Evolutionary conservation across 352 stramenopile species (phyloP).

Genomic region (Halophytophthora batemanensis): DNA sequence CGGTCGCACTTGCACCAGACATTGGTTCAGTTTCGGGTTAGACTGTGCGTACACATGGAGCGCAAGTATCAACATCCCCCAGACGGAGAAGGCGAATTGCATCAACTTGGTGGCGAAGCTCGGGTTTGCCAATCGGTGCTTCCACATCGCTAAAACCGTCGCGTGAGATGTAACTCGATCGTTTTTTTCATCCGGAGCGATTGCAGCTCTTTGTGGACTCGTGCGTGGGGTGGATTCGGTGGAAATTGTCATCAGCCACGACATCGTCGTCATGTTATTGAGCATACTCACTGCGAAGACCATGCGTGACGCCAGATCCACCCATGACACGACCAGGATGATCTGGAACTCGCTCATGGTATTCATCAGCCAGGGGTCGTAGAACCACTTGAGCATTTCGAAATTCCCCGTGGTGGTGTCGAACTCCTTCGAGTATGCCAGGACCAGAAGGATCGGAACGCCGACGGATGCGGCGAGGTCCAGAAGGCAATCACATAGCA

Average conservation of each 20-base stretch:
- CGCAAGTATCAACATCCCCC: constrained; percentile 26
- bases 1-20: constrained; percentile 31
- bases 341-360: constrained; percentile 47
- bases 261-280: constrained; percentile 30
- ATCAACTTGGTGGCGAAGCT: constrained; percentile 13
- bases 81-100: constrained; percentile 19
- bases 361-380: constrained; percentile 37
- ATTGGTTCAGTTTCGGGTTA: constrained; percentile 12
- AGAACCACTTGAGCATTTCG: constrained; percentile 34
- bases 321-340: constrained; percentile 30
- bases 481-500: constrained; percentile 35
- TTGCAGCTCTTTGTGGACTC: too few species aligned
- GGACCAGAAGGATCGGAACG: constrained; percentile 21
- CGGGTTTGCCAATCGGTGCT: constrained; percentile 6
- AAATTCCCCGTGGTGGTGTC: constrained; percentile 15
- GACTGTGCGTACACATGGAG: constrained; percentile 23
- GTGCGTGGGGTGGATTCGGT: too few species aligned
- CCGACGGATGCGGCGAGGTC: constrained; percentile 40
- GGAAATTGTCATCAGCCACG: background rate
- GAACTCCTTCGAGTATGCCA: constrained; percentile 16
- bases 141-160: constrained; percentile 9
- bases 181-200: too few species aligned
- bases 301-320: constrained; percentile 19
- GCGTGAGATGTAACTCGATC: constrained; percentile 17
- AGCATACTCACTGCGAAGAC: constrained; percentile 30